Base-by-base conservation (phyloP, 768 basidiomycete genomes). In the Calvatia gigantea region DNA sequence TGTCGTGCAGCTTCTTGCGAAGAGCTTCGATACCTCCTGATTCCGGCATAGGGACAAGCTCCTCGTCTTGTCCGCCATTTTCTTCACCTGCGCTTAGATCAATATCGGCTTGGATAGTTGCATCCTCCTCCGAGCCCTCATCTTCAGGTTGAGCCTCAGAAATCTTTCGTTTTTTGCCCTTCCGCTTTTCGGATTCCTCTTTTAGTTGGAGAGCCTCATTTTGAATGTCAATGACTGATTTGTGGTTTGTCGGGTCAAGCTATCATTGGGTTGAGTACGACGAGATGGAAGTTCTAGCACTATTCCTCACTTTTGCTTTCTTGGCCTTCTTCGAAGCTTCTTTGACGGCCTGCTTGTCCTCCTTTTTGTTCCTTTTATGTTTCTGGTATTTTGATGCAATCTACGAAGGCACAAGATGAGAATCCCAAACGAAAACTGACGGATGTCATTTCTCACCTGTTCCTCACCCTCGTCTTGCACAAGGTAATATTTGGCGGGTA, bases 241-340 rank as follows among this genome's bases (percentile, higher is more conserved):
- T 91, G 65, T 94, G 80, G 71, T 96, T 94, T 5, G 85, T 87
- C 1, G 96, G 96, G 69, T 98, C 94, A 62, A 97, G 89, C 94
- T 98, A 57, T 11, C 54, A 23, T 21, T 41, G 15, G 32, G 31
- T 51, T 29, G 49, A 59, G 21, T 14, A 38, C 44, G 38, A 52
- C n/a, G 45, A 19, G 35, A 14, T 54, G 23, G 19, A 54, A 8
- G 6, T n/a, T n/a, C n/a, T n/a, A n/a, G 42, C 43, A 56, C 28
- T 19, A 43, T 15, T 5, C 27, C 70, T 21, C 52, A 91, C 94
- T 81, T 94, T 95, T 53, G 90, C 89, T 39, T 85, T 80, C 67
- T 88, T 91, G 0, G 92, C 92, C 63, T 92, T 94, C 70, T 89
- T 92, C 9, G 89, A 84, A 1, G 86, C 89, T 69, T 95, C 92